Conservation (phyloP, 768 basidiomycete species). For the Mycena olivaceomarginata region DNA sequence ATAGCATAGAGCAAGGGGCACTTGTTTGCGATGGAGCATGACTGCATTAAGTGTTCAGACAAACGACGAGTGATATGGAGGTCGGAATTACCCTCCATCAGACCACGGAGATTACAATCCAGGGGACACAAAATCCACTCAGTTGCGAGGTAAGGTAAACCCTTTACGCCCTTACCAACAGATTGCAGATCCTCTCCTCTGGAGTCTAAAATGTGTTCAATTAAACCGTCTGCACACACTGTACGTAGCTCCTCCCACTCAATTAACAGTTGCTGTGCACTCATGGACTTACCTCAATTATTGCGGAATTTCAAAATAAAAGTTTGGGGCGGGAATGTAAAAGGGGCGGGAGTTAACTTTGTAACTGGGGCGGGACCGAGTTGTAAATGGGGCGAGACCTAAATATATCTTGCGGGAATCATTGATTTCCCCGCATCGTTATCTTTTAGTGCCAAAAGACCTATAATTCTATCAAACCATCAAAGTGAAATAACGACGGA, state of each 20-base stretch:
- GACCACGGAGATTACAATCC: not conserved
- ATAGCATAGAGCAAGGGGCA: too few relatives aligned
- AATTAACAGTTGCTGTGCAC: slow-evolving; percentile 7
- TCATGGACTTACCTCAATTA: slow-evolving; percentile 6
- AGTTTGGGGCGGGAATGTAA: slow-evolving; percentile 15
- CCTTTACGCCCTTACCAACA: not conserved
- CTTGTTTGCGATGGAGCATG: too few relatives aligned
- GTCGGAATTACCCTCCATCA: not conserved
- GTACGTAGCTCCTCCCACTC: slow-evolving; percentile 4
- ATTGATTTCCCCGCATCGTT: slow-evolving; percentile 10
- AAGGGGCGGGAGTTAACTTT: not conserved
- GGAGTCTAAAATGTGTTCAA: not conserved
- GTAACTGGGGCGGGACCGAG: too few relatives aligned
- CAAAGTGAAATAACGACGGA: too few relatives aligned
- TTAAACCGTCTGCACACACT: not conserved
- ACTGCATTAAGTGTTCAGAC: too few relatives aligned
- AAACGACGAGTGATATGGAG: too few relatives aligned
- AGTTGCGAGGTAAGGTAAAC: not conserved
- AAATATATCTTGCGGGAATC: slow-evolving; percentile 17
- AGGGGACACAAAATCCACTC: not conserved
- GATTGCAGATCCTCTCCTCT: not conserved
- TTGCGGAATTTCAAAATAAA: slow-evolving; percentile 15
- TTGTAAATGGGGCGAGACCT: not conserved
- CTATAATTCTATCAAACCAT: too few relatives aligned
- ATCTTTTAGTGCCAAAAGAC: too few relatives aligned